These are phyloP conservation scores for Floccularia luteovirens DNA, from an alignment of 768 basidiomycete genomes.

Conservation along the genomic window DNA sequence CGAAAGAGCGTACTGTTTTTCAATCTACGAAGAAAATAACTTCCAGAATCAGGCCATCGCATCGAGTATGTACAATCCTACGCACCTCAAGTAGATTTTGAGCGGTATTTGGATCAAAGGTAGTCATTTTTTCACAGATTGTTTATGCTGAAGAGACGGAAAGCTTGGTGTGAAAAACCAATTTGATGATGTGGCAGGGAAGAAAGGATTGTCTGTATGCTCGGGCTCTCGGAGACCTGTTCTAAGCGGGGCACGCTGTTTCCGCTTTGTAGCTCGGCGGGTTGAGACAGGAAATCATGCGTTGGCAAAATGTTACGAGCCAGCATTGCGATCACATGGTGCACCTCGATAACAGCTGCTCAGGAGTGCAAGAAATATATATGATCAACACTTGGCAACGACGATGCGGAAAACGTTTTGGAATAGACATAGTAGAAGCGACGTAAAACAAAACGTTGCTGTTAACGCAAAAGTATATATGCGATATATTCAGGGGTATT, in stretches of 20 bases:
- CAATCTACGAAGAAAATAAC: constrained; percentile 51
- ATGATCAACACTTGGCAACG: too few relatives aligned
- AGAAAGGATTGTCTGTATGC: neutral
- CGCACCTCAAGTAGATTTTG: constrained; percentile 85
- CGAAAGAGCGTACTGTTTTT: constrained; percentile 76
- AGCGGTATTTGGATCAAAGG: constrained; percentile 86
- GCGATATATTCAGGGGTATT: too few relatives aligned
- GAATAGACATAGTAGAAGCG: too few relatives aligned
- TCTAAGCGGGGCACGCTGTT: neutral
- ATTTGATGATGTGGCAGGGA: constrained; percentile 11
- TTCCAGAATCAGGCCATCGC: neutral
- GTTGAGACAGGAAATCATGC: too few relatives aligned
- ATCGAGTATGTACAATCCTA: constrained; percentile 1
- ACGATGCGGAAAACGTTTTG: too few relatives aligned
- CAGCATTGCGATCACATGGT: too few relatives aligned
- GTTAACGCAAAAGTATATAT: too few relatives aligned
- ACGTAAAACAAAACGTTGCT: too few relatives aligned
- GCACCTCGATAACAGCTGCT: too few relatives aligned
- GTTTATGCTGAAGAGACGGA: constrained; percentile 3
- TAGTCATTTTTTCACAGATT: constrained; percentile 28
- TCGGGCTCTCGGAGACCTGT: neutral
- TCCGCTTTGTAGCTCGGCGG: neutral
- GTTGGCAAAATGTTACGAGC: too few relatives aligned
- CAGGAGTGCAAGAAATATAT: too few relatives aligned
- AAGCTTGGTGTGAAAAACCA: constrained; percentile 4